A percentile compares a stretch with the other conserved stretches of the same genome.
Conservation (phyloP, 441 rosid species). For the Bocquillonia castaneifolia region DNA sequence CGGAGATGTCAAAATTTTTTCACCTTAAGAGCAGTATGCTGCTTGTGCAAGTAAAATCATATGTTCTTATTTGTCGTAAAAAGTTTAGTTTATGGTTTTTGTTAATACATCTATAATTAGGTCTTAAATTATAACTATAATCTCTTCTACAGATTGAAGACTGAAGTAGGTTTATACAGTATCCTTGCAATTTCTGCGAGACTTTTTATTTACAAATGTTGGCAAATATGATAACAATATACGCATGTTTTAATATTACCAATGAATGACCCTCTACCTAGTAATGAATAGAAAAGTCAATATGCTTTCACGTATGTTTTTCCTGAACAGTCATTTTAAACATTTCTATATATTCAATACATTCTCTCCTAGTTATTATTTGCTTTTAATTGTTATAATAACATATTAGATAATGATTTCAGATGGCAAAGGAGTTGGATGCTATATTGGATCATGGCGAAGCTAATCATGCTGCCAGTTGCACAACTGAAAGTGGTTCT, state of each 20-base stretch:
- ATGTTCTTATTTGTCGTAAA: background rate
- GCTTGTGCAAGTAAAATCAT: background rate
- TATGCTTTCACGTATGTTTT: background rate
- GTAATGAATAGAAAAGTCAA: too few species aligned
- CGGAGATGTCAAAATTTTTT: background rate
- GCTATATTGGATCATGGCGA: conserved; percentile 85
- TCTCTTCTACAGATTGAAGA: background rate
- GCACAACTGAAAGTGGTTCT: conserved; percentile 52
- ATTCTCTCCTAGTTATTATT: background rate
- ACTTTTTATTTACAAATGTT: background rate
- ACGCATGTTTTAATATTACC: background rate
- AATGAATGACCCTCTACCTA: too few species aligned
- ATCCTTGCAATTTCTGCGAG: background rate
- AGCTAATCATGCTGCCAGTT: conserved; percentile 65
- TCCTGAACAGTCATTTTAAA: background rate
- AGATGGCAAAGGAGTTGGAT: conserved; percentile 99
- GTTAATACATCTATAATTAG: background rate
- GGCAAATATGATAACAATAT: background rate
- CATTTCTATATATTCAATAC: background rate
- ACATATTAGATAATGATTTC: conserved; percentile 18
- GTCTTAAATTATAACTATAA: background rate
- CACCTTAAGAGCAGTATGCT: background rate
- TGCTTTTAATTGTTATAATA: conserved; percentile 2
- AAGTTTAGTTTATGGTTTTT: background rate
- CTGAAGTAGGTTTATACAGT: background rate